A percentile compares a stretch with the other conserved stretches of the same genome.
Evolutionary conservation across 2,329 filamentous ascomycete genomes (phyloP).

Genomic region (Basipetospora chlamydospora): DNA sequence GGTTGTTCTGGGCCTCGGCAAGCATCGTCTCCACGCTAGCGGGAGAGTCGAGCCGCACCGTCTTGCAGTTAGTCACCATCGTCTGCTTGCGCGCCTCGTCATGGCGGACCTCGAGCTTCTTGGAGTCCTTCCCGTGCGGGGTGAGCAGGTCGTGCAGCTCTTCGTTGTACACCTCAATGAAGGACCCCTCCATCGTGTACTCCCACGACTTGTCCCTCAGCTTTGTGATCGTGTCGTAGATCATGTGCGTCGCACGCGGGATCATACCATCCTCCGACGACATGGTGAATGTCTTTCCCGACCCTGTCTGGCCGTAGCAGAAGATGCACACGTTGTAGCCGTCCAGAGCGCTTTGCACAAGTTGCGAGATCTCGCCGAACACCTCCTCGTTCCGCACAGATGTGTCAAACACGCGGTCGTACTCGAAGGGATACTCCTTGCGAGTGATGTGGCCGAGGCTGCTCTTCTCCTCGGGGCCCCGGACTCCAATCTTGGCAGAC

Average conservation of each 20-base stretch:
- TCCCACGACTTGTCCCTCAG: slow-evolving; percentile 85
- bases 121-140: slow-evolving; percentile 43
- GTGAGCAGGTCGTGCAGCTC: slow-evolving; percentile 79
- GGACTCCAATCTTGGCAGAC: slow-evolving; percentile 71
- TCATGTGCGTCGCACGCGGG: slow-evolving; percentile 79
- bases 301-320: slow-evolving; percentile 94
- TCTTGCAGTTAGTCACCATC: slow-evolving; percentile 64
- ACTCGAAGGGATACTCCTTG: slow-evolving; percentile 74
- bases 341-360: slow-evolving; percentile 90
- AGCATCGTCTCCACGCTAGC: slow-evolving; percentile 70
- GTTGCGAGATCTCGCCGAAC: slow-evolving; percentile 90
- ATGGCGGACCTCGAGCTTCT: slow-evolving; percentile 80
- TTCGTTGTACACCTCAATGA: slow-evolving; percentile 97
- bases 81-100: slow-evolving; percentile 73
- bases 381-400: slow-evolving; percentile 66
- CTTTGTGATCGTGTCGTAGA: slow-evolving; percentile 73
- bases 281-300: slow-evolving; percentile 96
- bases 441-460: slow-evolving; percentile 62
- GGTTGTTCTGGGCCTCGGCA: slow-evolving; percentile 65
- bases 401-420: slow-evolving; percentile 84
- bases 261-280: slow-evolving; percentile 87
- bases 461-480: slow-evolving; percentile 71
- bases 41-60: slow-evolving; percentile 63
- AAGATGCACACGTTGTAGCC: slow-evolving; percentile 99
- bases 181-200: slow-evolving; percentile 88